Evolutionary conservation across 371 early-diverging fungal genomes (phyloP).

Genomic region (Nematocida sp.): DNA sequence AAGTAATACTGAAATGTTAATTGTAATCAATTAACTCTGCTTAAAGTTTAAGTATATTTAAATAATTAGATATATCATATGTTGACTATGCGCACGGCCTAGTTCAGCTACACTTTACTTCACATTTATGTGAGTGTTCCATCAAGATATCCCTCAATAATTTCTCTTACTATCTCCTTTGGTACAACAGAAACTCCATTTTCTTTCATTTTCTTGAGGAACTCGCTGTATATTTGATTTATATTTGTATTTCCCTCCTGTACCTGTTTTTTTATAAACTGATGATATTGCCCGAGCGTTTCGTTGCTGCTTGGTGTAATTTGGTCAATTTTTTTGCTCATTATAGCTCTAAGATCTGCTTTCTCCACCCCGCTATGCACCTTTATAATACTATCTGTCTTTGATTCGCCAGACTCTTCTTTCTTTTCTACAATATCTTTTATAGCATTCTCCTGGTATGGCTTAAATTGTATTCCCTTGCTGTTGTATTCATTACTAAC

Average conservation of each 20-base stretch:
- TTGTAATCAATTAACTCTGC: too few species aligned
- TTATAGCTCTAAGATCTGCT: constrained; percentile 25
- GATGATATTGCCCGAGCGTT: constrained; percentile 31
- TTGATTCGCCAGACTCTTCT: neutral
- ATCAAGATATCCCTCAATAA: constrained; percentile 35
- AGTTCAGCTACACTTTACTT: neutral
- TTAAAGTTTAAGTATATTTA: too few species aligned
- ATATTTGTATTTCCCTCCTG: constrained; percentile 5
- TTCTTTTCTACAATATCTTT: constrained; percentile 15
- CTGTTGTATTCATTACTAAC: constrained; percentile 43
- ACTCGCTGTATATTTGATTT: constrained; percentile 39
- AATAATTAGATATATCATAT: too few species aligned
- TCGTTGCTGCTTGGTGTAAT: neutral
- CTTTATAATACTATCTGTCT: neutral
- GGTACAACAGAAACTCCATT: constrained; percentile 22
- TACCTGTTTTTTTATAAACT: constrained; percentile 27
- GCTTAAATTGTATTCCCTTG: constrained; percentile 45
- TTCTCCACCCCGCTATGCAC: constrained; percentile 26
- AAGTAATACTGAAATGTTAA: too few species aligned
- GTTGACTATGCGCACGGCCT: too few species aligned
- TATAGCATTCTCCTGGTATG: constrained; percentile 44
- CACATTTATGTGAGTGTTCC: constrained; percentile 7
- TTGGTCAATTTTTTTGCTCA: neutral
- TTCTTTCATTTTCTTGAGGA: constrained; percentile 39
- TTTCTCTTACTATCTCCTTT: constrained; percentile 43